Evolutionary conservation across 208 protist species (phyloP), one percentile per base, ranked within the genome.

Genomic region (Trypanosoma mega): DNA sequence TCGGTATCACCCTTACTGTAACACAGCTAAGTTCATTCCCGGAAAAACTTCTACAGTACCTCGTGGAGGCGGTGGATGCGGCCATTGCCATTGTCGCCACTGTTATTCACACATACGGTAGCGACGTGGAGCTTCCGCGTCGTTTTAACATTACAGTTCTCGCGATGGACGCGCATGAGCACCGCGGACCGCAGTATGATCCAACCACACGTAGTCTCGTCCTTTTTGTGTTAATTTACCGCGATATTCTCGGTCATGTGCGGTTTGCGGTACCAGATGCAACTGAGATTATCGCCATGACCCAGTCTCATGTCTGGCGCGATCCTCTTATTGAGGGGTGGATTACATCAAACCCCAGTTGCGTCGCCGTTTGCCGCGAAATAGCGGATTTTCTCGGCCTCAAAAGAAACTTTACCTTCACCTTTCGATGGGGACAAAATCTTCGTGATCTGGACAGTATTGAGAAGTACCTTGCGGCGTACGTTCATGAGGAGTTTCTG

Each of bases 321-420:
- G 82, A 95, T 43, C 89, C 89, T 2, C 59, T 86, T 5, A 88
- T 93, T 57, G 89, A 95, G 67, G 81, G 85, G 20, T 95, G 85
- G 83, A 82, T 92, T 8, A 77, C 75, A 30, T 76, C 45, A 36
- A 76, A 82, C 20, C 73, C 58, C 12, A 75, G 71, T 44, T 85
- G 78, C 49, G 72, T 75, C 9, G 66, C 60, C 6, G 66, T 63
- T 14, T 79, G 69, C n/a, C 64, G 63, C 36, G 81, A 83, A 1
- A 79, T 87, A 33, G 70, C 68, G 23, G 54, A 71, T 23, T 66
- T 80, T 31, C 65, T 93, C 9, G 72, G 71, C 41, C 50, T 58
- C 41, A 66, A 57, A 48, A 63, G 48, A 52, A 49, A 6, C 11
- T 75, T 80, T 48, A 44, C 59, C 31, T 70, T 94, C 51, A 78